A percentile compares a stretch with the other conserved stretches of the same genome.
These are phyloP conservation scores for Lipomyces starkeyi DNA, from an alignment of 805 yeast species.

Conservation along the genomic window DNA sequence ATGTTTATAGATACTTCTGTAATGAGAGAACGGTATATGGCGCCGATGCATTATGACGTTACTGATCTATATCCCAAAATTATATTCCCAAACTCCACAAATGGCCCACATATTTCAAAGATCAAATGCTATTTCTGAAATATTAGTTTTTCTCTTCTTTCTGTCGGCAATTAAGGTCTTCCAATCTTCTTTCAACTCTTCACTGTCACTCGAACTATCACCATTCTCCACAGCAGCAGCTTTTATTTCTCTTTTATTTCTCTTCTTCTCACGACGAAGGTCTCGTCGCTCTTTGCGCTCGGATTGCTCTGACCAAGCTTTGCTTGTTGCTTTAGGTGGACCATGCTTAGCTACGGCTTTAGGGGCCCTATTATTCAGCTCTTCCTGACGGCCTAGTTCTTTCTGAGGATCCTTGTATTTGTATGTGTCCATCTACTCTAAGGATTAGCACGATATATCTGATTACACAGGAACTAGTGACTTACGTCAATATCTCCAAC, in stretches of 20 bases:
- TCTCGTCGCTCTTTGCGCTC: slow-evolving; percentile 66
- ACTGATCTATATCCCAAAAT: background rate
- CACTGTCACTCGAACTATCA: slow-evolving; percentile 49
- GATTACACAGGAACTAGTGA: background rate
- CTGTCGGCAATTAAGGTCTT: slow-evolving; percentile 73
- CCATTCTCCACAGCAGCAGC: slow-evolving; percentile 51
- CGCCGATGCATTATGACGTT: background rate
- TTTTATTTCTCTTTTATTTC: slow-evolving; percentile 59
- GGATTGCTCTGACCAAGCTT: slow-evolving; percentile 80
- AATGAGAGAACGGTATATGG: background rate
- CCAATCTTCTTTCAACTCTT: slow-evolving; percentile 71
- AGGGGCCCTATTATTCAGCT: slow-evolving; percentile 51
- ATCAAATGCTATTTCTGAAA: slow-evolving; percentile 11
- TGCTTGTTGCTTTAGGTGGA: slow-evolving; percentile 44
- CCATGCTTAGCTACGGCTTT: slow-evolving; percentile 43
- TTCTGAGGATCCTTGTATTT: slow-evolving; percentile 66
- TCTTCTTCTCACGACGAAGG: slow-evolving; percentile 70
- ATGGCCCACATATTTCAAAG: slow-evolving; percentile 1
- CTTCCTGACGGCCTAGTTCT: slow-evolving; percentile 67
- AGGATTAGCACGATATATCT: background rate
- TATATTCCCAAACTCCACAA: background rate
- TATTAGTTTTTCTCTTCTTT: slow-evolving; percentile 51
- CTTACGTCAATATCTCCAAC: slow-evolving; percentile 58
- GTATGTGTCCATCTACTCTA: slow-evolving; percentile 59
- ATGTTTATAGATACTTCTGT: background rate